Evolutionary conservation across 345 rosid genomes (phyloP).

Genomic region (Rhodamnia rubescens): DNA sequence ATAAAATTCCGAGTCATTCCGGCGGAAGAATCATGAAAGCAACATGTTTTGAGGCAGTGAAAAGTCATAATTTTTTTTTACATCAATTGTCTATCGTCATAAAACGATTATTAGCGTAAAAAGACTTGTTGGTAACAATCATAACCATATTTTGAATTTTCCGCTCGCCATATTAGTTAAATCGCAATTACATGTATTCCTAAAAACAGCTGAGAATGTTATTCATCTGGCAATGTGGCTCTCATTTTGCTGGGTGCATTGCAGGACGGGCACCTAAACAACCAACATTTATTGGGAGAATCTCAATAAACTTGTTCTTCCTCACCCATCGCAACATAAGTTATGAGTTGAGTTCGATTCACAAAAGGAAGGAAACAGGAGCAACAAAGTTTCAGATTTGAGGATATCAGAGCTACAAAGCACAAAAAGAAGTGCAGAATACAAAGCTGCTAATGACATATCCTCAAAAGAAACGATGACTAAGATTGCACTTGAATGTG

Average conservation of each 20-base stretch:
- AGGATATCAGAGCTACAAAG: background rate
- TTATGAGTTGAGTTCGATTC: background rate
- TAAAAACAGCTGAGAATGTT: background rate
- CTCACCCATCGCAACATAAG: conserved; percentile 45
- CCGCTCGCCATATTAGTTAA: no score
- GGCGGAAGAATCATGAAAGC: no score
- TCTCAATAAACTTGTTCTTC: conserved; percentile 76
- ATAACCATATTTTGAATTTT: no score
- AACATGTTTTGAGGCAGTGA: no score
- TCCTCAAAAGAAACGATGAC: background rate
- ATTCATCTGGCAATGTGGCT: background rate
- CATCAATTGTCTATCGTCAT: no score
- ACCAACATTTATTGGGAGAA: conserved; percentile 90
- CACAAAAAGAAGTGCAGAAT: background rate
- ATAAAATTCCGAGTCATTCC: no score
- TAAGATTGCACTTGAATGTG: background rate
- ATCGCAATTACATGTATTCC: no score
- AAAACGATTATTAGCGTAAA: no score
- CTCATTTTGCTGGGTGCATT: background rate
- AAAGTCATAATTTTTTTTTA: no score
- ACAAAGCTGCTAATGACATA: background rate
- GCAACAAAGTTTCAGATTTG: background rate
- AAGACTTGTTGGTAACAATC: no score
- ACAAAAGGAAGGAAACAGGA: background rate
- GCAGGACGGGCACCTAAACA: conserved; percentile 78